Percentiles rank a stretch among this genome's conserved stretches.
These are phyloP conservation scores for Rhizophagus clarus DNA, from an alignment of 192 early-diverging fungal species.

Conservation along the genomic window DNA sequence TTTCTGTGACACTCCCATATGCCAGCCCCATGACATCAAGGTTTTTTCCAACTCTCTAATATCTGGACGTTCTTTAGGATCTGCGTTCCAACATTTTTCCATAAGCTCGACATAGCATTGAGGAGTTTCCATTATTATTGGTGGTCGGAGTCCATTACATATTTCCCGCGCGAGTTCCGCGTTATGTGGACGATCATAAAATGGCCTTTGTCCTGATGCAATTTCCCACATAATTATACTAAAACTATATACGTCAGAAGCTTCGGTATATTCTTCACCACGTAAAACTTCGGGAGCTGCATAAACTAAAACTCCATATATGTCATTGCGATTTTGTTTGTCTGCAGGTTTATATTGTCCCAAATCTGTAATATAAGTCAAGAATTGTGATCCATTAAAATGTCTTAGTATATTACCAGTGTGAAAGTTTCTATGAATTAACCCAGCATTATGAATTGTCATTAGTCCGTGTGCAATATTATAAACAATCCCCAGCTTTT, in stretches of 20 bases:
- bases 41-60: constrained; percentile 22
- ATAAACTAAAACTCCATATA: constrained; percentile 13
- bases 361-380: constrained; percentile 14
- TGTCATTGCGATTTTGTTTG: neutral
- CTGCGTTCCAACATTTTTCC: constrained; percentile 16
- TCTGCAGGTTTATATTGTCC: constrained; percentile 4
- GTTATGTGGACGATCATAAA: neutral
- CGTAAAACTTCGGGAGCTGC: constrained; percentile 10
- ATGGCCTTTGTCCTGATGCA: neutral
- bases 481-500: constrained; percentile 13
- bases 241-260: constrained; percentile 22
- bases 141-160: constrained; percentile 6
- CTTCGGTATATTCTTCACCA: constrained; percentile 1
- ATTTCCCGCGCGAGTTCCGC: neutral
- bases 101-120: constrained; percentile 1
- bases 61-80: constrained; percentile 7
- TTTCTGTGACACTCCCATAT: constrained; percentile 22
- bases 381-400: constrained; percentile 21
- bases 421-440: constrained; percentile 23
- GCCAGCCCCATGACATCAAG: constrained; percentile 30
- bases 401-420: constrained; percentile 20
- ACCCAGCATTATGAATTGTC: constrained; percentile 21
- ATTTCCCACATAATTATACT: constrained; percentile 26
- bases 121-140: constrained; percentile 6
- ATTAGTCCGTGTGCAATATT: constrained; percentile 20